A percentile compares a stretch with the other conserved stretches of the same genome.
Evolutionary conservation across 768 basidiomycete genomes (phyloP).

Genomic region (Porphyrellus cyaneotinctus): DNA sequence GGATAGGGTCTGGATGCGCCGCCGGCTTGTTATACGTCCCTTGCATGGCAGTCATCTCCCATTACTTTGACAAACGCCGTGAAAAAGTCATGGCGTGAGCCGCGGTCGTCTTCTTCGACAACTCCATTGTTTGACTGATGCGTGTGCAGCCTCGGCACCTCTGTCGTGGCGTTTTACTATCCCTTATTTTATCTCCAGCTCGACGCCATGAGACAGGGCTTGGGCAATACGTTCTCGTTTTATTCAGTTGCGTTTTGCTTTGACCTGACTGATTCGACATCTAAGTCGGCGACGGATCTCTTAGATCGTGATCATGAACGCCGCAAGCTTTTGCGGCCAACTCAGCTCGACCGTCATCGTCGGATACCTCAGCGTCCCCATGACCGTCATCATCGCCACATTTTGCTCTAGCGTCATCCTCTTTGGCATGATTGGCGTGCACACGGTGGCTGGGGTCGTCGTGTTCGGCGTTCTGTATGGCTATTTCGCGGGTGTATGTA

Average conservation of each 20-base stretch:
- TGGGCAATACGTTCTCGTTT: constrained; percentile 48
- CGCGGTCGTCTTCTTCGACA: not conserved
- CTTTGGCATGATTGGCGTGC: constrained; percentile 46
- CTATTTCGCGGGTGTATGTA: constrained; percentile 48
- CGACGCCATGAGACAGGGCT: constrained; percentile 44
- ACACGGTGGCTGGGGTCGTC: constrained; percentile 37
- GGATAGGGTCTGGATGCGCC: constrained; percentile 47
- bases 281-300: not conserved
- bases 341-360: constrained; percentile 45
- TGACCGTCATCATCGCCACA: constrained; percentile 33
- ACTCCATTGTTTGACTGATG: not conserved
- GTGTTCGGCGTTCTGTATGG: constrained; percentile 46
- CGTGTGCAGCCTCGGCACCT: constrained; percentile 24
- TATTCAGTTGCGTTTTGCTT: constrained; percentile 43
- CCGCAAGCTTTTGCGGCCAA: constrained; percentile 51
- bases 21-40: constrained; percentile 48
- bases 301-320: constrained; percentile 56
- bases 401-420: constrained; percentile 38
- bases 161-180: constrained; percentile 45
- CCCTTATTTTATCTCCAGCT: constrained; percentile 62
- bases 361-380: constrained; percentile 41
- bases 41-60: constrained; percentile 44
- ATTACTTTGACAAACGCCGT: constrained; percentile 48
- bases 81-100: constrained; percentile 46
- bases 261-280: not conserved